Evolutionary conservation across 306 rosid species (phyloP).

Genomic region (Fragaria vesca): DNA sequence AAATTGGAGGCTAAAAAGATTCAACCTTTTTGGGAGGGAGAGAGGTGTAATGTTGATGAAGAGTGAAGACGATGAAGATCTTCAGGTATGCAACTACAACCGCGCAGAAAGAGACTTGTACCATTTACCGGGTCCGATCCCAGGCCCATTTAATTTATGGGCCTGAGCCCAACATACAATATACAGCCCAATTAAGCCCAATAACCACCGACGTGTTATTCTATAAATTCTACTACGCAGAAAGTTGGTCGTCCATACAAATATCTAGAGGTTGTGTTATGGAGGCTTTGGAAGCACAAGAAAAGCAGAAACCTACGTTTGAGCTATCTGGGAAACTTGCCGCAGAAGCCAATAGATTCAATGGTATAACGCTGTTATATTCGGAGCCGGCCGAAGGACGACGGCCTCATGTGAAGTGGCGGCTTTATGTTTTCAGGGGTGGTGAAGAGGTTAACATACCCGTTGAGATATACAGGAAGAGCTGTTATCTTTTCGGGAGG

Average conservation of each 20-base stretch:
- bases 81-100: not conserved
- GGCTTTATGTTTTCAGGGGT: constrained; percentile 89
- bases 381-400: constrained; percentile 81
- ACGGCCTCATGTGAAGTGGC: constrained; percentile 77
- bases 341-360: constrained; percentile 82
- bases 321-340: constrained; percentile 95
- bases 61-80: not conserved
- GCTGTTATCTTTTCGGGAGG: constrained; percentile 94
- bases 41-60: not conserved
- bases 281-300: constrained; percentile 75
- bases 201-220: too few species aligned
- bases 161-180: not conserved
- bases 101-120: not conserved
- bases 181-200: not conserved
- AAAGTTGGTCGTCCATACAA: not conserved
- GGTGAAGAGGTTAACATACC: constrained; percentile 89
- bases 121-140: not conserved
- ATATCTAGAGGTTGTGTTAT: not conserved
- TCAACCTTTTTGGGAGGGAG: not conserved
- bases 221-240: not conserved
- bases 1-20: not conserved
- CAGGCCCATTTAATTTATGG: not conserved
- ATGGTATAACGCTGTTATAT: constrained; percentile 76
- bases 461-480: constrained; percentile 84
- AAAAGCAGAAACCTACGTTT: constrained; percentile 86